phyloP scores from a whole-genome alignment of 148 eudicot genomes.

The Nepenthes mirabilis region DNA sequence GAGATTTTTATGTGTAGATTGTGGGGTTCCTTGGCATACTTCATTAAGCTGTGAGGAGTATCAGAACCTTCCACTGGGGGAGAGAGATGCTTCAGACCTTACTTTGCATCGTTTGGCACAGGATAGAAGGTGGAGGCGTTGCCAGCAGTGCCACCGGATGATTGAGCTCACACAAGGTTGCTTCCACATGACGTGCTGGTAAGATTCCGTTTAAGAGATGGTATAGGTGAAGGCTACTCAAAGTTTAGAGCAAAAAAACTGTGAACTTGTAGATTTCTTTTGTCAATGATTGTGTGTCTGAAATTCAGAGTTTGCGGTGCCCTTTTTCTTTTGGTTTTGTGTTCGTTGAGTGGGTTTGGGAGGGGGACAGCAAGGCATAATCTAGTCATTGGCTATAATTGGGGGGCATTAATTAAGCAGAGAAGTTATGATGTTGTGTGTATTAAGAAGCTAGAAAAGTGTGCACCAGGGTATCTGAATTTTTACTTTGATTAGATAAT shows the following conservation, averaged over 20 bases:
- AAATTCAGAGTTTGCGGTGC: no score
- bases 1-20: constrained; percentile 44
- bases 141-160: constrained; percentile 60
- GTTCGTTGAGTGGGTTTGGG: no score
- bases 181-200: constrained; percentile 73
- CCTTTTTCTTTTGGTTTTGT: no score
- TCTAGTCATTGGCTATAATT: no score
- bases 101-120: constrained; percentile 41
- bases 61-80: constrained; percentile 42
- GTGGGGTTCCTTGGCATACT: constrained; percentile 73
- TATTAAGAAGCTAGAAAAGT: no score
- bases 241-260: not conserved
- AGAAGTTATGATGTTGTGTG: no score
- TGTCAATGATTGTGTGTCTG: not conserved
- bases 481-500: not conserved
- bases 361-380: no score
- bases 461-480: not conserved
- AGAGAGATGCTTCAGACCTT: constrained; percentile 41
- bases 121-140: constrained; percentile 59
- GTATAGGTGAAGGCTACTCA: not conserved
- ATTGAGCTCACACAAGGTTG: constrained; percentile 61
- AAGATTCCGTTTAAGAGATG: constrained; percentile 9
- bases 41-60: constrained; percentile 65
- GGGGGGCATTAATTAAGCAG: no score
- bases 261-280: not conserved